These are phyloP conservation scores for Rhodotorula taiwanensis DNA, from an alignment of 768 basidiomycete species.

Conservation along the genomic window DNA sequence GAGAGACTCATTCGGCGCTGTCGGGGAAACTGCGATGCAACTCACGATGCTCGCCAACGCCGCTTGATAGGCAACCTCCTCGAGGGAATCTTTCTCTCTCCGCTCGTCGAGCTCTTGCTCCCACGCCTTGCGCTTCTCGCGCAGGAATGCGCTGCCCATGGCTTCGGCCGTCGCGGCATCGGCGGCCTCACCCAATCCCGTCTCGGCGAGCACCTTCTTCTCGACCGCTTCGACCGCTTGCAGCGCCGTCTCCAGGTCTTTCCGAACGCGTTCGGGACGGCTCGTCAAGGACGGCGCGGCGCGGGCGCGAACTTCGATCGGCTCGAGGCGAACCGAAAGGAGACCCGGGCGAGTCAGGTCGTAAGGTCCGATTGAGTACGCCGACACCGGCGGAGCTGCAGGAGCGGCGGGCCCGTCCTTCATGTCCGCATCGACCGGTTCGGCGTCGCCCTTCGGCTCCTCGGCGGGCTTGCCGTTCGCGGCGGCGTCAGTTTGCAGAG, in stretches of 20 bases:
- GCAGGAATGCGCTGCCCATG: conserved; percentile 51
- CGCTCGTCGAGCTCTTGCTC: conserved; percentile 18
- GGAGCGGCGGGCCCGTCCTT: too few relatives aligned
- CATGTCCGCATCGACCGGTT: background rate
- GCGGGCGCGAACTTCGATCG: conserved; percentile 69
- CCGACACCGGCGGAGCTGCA: background rate
- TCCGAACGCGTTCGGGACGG: conserved; percentile 67
- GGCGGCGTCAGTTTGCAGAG: too few relatives aligned
- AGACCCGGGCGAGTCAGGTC: background rate
- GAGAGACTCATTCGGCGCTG: background rate
- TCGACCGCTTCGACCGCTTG: conserved; percentile 59
- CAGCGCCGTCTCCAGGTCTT: conserved; percentile 39
- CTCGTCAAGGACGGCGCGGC: conserved; percentile 76
- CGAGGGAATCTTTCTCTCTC: conserved; percentile 10
- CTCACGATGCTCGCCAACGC: conserved; percentile 56
- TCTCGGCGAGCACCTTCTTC: conserved; percentile 49
- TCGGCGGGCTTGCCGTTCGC: background rate
- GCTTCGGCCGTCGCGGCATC: conserved; percentile 51
- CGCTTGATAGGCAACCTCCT: conserved; percentile 53
- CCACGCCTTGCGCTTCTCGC: conserved; percentile 47
- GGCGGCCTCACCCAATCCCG: conserved; percentile 56
- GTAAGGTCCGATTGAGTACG: conserved; percentile 43
- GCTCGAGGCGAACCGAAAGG: conserved; percentile 50
- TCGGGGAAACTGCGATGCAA: background rate
- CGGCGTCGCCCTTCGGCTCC: conserved; percentile 1